A percentile compares a stretch with the other conserved stretches of the same genome.
These are phyloP conservation scores for Termitomyces sp. DNA, from an alignment of 768 basidiomycete species.

Conservation along the genomic window DNA sequence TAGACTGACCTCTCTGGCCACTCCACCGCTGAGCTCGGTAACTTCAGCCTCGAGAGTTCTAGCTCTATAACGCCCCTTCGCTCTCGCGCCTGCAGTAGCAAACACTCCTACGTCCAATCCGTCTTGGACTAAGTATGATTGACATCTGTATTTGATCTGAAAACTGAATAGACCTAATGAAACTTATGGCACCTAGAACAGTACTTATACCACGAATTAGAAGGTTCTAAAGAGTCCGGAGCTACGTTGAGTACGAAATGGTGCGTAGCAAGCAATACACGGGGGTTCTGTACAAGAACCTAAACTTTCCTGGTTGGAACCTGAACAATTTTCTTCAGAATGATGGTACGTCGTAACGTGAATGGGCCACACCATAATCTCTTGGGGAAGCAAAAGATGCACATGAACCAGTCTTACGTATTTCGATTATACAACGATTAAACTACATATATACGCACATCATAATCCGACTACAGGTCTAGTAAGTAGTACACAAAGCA, in stretches of 20 bases:
- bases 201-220: constrained; percentile 13
- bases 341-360: constrained; percentile 21
- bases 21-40: constrained; percentile 22
- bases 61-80: constrained; percentile 15
- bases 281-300: constrained; percentile 27
- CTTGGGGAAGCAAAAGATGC: not conserved
- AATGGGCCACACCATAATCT: constrained; percentile 28
- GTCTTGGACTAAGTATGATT: constrained; percentile 15
- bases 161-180: constrained; percentile 20
- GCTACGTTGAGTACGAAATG: constrained; percentile 24
- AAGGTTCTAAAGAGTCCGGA: constrained; percentile 20
- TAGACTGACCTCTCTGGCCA: constrained; percentile 23
- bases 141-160: constrained; percentile 22
- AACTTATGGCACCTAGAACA: constrained; percentile 22
- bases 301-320: constrained; percentile 19
- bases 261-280: constrained; percentile 21
- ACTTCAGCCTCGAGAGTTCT: constrained; percentile 8
- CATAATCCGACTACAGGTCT: constrained; percentile 4
- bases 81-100: constrained; percentile 23
- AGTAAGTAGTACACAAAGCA: constrained; percentile 10
- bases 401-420: not conserved
- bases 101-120: constrained; percentile 20
- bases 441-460: constrained; percentile 3
- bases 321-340: constrained; percentile 19
- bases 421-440: constrained; percentile 6